Conservation (phyloP, 2,329 filamentous ascomycete species). For the Claviceps pazoutovae region DNA sequence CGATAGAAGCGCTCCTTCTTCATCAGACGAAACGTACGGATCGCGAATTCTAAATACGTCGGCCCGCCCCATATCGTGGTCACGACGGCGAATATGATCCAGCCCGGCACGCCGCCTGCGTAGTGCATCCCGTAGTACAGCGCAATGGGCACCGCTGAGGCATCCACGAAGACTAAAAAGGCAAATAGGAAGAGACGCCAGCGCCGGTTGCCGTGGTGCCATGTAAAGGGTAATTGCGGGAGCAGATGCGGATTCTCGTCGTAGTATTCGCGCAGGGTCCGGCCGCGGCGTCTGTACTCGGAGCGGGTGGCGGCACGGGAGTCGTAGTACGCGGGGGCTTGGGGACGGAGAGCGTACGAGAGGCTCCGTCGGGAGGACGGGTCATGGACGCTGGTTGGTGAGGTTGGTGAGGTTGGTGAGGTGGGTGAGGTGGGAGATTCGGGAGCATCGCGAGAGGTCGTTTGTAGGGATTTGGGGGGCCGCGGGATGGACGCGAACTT, state of each 20-base stretch:
- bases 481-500: neutral
- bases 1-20: constrained; percentile 35
- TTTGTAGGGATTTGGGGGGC: neutral
- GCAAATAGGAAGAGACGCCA: constrained; percentile 32
- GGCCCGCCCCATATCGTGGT: constrained; percentile 41
- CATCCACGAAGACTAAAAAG: constrained; percentile 33
- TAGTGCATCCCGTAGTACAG: constrained; percentile 38
- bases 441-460: neutral
- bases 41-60: constrained; percentile 38
- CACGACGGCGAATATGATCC: constrained; percentile 36
- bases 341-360: constrained; percentile 20
- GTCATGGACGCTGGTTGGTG: neutral
- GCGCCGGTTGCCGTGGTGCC: constrained; percentile 25
- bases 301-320: constrained; percentile 22
- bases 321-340: constrained; percentile 26
- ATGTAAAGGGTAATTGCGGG: constrained; percentile 27
- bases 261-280: constrained; percentile 26
- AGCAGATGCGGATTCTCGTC: constrained; percentile 23
- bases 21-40: constrained; percentile 34
- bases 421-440: neutral
- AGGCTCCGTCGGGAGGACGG: constrained; percentile 17
- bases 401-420: neutral
- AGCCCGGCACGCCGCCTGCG: constrained; percentile 23
- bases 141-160: constrained; percentile 31
- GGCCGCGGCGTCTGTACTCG: constrained; percentile 22